phyloP scores from a whole-genome alignment of 2,329 filamentous ascomycete genomes.

The Coleophoma crateriformis region DNA sequence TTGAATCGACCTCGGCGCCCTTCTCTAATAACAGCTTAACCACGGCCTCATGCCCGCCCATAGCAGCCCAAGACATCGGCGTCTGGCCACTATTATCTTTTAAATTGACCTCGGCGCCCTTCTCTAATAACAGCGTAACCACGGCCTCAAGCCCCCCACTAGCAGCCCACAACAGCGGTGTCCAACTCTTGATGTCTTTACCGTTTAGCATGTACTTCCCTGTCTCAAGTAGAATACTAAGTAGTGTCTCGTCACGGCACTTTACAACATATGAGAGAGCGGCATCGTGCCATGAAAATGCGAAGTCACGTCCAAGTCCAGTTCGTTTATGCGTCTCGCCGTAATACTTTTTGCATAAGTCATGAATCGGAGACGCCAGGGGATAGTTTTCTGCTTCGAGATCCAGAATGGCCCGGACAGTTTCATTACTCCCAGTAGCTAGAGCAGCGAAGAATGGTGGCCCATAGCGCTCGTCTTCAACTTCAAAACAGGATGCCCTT shows the following conservation, averaged over 20 bases:
- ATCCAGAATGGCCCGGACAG: slow-evolving; percentile 20
- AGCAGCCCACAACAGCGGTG: no score
- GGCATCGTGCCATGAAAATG: slow-evolving; percentile 4
- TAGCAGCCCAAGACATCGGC: no score
- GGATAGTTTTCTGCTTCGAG: slow-evolving; percentile 3
- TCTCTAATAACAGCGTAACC: no score
- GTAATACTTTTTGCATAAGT: slow-evolving; percentile 6
- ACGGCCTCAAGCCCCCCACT: no score
- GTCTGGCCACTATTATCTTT: no score
- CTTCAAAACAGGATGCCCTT: slow-evolving; percentile 11
- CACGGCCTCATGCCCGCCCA: no score
- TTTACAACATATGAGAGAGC: slow-evolving; percentile 4
- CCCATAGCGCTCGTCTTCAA: slow-evolving; percentile 25
- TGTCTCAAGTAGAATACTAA: slow-evolving; percentile 6
- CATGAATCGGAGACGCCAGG: slow-evolving; percentile 1
- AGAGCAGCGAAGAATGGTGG: slow-evolving; percentile 31
- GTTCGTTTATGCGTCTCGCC: background rate
- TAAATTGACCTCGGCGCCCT: no score
- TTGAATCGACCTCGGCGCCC: no score
- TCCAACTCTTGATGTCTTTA: background rate
- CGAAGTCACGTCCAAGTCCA: slow-evolving; percentile 4
- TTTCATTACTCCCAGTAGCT: slow-evolving; percentile 22
- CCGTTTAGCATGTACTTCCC: slow-evolving; percentile 5
- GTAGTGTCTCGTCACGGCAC: slow-evolving; percentile 4
- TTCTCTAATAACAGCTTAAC: no score